A percentile compares a stretch with the other conserved stretches of the same genome.
These are phyloP conservation scores for Karstenula rhodostoma DNA, from an alignment of 2,329 filamentous ascomycete species.

Conservation along the genomic window DNA sequence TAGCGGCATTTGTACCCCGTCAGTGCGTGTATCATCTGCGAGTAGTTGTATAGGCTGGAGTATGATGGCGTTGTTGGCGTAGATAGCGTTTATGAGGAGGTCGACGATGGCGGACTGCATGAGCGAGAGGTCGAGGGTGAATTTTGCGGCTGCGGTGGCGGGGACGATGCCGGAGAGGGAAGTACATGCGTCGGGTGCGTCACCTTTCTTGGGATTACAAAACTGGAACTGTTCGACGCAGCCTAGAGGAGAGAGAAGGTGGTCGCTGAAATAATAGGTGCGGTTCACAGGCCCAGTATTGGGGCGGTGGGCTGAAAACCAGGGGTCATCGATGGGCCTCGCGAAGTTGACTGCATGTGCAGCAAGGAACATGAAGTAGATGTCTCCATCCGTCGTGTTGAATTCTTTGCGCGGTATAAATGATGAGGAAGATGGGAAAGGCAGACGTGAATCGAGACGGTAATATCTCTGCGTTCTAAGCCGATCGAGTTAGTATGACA, in stretches of 20 bases:
- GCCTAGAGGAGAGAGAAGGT: slow-evolving; percentile 14
- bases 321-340: slow-evolving; percentile 18
- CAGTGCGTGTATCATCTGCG: slow-evolving; percentile 6
- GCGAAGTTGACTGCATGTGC: slow-evolving; percentile 13
- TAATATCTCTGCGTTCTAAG: slow-evolving; percentile 7
- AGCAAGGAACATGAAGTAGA: slow-evolving; percentile 9
- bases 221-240: slow-evolving; percentile 17
- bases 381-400: slow-evolving; percentile 17
- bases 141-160: slow-evolving; percentile 14
- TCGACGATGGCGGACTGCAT: slow-evolving; percentile 15
- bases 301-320: slow-evolving; percentile 18
- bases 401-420: slow-evolving; percentile 16
- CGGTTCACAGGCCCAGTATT: neutral
- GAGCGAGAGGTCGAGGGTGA: slow-evolving; percentile 10
- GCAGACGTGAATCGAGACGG: slow-evolving; percentile 11
- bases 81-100: slow-evolving; percentile 11
- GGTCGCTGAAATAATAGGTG: slow-evolving; percentile 11
- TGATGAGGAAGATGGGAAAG: slow-evolving; percentile 12
- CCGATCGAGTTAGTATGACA: neutral
- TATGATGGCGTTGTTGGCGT: slow-evolving; percentile 10
- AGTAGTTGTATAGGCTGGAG: slow-evolving; percentile 2
- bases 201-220: neutral
- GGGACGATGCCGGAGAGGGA: slow-evolving; percentile 16
- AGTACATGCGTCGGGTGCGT: slow-evolving; percentile 6
- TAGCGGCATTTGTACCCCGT: slow-evolving; percentile 21